Conservation (phyloP, 176 grass and related monocot genomes). For the Avena eriantha region DNA sequence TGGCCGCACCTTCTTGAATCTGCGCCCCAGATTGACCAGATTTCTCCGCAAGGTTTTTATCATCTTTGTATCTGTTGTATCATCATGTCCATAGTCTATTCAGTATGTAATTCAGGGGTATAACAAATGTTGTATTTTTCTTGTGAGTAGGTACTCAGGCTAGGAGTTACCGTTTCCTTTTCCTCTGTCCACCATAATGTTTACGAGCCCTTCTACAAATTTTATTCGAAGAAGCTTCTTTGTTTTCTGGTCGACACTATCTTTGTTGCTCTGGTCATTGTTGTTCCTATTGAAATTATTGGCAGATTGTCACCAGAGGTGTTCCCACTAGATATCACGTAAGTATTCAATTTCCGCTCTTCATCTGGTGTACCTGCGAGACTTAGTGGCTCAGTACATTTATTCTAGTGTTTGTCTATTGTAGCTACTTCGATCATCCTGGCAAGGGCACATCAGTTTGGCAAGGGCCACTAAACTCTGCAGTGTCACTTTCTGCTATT, state of each 20-base stretch:
- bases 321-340: constrained; percentile 47
- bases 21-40: constrained; percentile 5
- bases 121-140: constrained; percentile 17
- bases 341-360: constrained; percentile 15
- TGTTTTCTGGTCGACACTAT: constrained; percentile 17
- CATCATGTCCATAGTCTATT: background rate
- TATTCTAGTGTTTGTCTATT: constrained; percentile 32
- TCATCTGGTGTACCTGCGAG: constrained; percentile 12
- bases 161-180: constrained; percentile 13
- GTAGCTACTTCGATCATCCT: constrained; percentile 45
- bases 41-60: constrained; percentile 27
- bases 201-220: constrained; percentile 34
- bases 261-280: constrained; percentile 34
- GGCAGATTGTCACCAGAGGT: constrained; percentile 14
- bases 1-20: constrained; percentile 31
- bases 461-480: constrained; percentile 28
- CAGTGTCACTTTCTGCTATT: constrained; percentile 31
- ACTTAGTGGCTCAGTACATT: background rate
- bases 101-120: background rate
- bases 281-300: constrained; percentile 46
- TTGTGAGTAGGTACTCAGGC: constrained; percentile 26
- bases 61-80: background rate
- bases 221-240: constrained; percentile 27
- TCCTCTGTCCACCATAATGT: constrained; percentile 22
- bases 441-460: constrained; percentile 31